Conservation (phyloP, 2,329 filamentous ascomycete species). For the Byssothecium circinans region DNA sequence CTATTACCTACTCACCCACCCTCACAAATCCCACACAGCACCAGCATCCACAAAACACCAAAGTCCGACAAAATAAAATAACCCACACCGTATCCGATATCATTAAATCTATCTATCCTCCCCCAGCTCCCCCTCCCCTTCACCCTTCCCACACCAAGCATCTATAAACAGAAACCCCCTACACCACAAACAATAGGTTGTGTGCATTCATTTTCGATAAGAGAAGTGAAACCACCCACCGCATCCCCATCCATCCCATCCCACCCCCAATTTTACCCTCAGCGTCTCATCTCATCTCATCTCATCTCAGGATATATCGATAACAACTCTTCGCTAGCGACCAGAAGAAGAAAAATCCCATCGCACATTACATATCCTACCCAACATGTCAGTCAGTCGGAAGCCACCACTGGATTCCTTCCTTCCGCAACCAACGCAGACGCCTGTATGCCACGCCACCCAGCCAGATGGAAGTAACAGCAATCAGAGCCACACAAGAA, state of each 20-base stretch:
- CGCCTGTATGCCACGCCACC: not conserved
- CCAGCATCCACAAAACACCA: too few relatives aligned
- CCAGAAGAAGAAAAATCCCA: conserved; percentile 9
- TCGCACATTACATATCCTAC: conserved; percentile 25
- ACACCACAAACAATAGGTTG: not conserved
- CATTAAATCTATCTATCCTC: conserved; percentile 7
- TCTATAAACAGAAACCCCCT: conserved; percentile 15
- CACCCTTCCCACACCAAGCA: not conserved
- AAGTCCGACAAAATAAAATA: not conserved
- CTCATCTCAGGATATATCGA: not conserved
- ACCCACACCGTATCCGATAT: conserved; percentile 12
- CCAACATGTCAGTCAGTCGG: not conserved
- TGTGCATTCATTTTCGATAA: not conserved
- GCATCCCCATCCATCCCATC: not conserved
- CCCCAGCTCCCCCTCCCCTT: not conserved
- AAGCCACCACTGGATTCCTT: too few relatives aligned
- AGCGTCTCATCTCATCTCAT: not conserved
- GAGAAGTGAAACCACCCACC: not conserved
- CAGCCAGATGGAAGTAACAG: not conserved
- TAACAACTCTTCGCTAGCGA: not conserved
- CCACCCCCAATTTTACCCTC: not conserved
- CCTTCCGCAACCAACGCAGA: not conserved
- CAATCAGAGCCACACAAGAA: not conserved
- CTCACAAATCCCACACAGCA: too few relatives aligned
- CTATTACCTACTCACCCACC: too few relatives aligned